A percentile compares a stretch with the other conserved stretches of the same genome.
phyloP scores from a whole-genome alignment of 495 filamentous ascomycete species.

The Lichina pygmaea region DNA sequence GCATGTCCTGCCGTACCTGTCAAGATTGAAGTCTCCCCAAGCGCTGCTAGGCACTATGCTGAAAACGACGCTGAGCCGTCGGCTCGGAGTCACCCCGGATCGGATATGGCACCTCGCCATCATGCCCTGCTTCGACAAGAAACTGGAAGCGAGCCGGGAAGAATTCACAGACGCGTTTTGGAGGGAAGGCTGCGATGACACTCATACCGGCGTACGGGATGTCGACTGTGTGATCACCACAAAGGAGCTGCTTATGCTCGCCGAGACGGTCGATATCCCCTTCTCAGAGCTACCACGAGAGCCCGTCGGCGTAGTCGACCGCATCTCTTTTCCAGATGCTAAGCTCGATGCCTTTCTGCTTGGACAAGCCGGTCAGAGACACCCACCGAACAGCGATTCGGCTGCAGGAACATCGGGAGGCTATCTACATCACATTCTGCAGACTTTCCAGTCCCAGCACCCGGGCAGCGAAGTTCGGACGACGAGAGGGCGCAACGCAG shows the following conservation, averaged over 20 bases:
- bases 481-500: slow-evolving; percentile 58
- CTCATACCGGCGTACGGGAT: slow-evolving; percentile 37
- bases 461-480: slow-evolving; percentile 39
- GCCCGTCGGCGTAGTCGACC: slow-evolving; percentile 14
- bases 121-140: slow-evolving; percentile 99
- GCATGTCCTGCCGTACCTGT: slow-evolving; percentile 73
- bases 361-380: slow-evolving; percentile 10
- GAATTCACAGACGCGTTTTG: slow-evolving; percentile 70
- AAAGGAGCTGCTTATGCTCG: slow-evolving; percentile 72
- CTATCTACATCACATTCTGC: slow-evolving; percentile 58
- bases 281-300: slow-evolving; percentile 40
- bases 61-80: slow-evolving; percentile 54
- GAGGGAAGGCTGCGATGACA: slow-evolving; percentile 11
- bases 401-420: slow-evolving; percentile 59
- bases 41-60: slow-evolving; percentile 70
- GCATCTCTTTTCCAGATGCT: slow-evolving; percentile 35
- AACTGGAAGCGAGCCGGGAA: slow-evolving; percentile 78
- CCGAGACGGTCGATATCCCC: slow-evolving; percentile 45
- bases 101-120: slow-evolving; percentile 81
- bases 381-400: slow-evolving; percentile 5
- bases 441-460: slow-evolving; percentile 36
- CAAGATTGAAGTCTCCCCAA: slow-evolving; percentile 77
- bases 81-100: slow-evolving; percentile 40
- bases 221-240: slow-evolving; percentile 95
- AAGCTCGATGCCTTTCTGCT: slow-evolving; percentile 47